Evolutionary conservation across 768 basidiomycete species (phyloP).

Genomic region (Pisolithus microcarpus): DNA sequence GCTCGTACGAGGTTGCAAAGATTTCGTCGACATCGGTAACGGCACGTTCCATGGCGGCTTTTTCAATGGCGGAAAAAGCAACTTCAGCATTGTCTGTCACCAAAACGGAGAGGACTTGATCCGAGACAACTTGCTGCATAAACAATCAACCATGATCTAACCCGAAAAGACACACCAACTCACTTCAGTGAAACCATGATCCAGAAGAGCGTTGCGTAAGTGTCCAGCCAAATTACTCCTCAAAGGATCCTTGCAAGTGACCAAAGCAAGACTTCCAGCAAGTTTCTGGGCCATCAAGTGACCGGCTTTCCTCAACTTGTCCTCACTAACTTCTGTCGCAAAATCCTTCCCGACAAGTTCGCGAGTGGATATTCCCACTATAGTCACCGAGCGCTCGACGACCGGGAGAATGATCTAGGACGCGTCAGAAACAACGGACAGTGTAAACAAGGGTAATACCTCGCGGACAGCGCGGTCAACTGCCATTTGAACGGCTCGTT

Average conservation of each 20-base stretch:
- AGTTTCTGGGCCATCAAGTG: slow-evolving; percentile 96
- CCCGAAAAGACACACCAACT: slow-evolving; percentile 8
- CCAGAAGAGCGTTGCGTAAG: slow-evolving; percentile 72
- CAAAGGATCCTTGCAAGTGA: slow-evolving; percentile 96
- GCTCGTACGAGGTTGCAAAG: slow-evolving; percentile 74
- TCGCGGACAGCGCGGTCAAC: slow-evolving; percentile 94
- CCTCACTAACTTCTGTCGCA: slow-evolving; percentile 85
- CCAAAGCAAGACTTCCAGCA: slow-evolving; percentile 90
- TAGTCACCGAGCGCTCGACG: slow-evolving; percentile 96
- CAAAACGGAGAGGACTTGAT: slow-evolving; percentile 70
- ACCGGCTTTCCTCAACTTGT: slow-evolving; percentile 84
- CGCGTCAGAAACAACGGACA: background rate
- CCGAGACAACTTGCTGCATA: slow-evolving; percentile 61
- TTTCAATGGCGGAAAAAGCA: slow-evolving; percentile 91
- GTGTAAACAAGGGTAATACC: slow-evolving; percentile 32
- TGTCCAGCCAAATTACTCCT: slow-evolving; percentile 87
- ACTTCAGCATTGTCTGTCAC: slow-evolving; percentile 90
- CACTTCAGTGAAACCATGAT: slow-evolving; percentile 88
- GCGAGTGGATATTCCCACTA: slow-evolving; percentile 94
- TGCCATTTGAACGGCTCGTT: slow-evolving; percentile 83
- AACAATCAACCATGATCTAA: slow-evolving; percentile 4
- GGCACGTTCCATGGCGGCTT: slow-evolving; percentile 95
- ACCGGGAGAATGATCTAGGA: slow-evolving; percentile 88
- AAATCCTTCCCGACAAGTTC: slow-evolving; percentile 96
- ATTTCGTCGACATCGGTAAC: slow-evolving; percentile 89